Base-by-base conservation (phyloP, 2,329 filamentous ascomycete genomes). In the Pleoardoris graminearum region DNA sequence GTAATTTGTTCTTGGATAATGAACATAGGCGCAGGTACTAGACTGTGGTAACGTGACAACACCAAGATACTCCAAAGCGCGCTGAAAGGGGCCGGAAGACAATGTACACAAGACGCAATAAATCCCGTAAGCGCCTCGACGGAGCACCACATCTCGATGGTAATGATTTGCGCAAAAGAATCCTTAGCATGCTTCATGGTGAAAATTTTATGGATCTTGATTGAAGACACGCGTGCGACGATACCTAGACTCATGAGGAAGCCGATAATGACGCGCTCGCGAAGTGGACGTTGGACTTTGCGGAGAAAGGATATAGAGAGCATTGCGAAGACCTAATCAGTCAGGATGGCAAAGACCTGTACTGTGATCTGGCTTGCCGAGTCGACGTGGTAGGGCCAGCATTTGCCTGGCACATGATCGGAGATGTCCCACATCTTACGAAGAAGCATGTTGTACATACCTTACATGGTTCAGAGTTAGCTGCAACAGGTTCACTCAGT, bases 171-270 rank as follows among this genome's bases (percentile, higher is more conserved):
- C 2, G 30, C 37, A 6, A n/a, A 35, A 2, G 21, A 4, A 25
- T 64, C 58, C n/a, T 19, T 21, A 3, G 46, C 45, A 1, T 30
- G 29, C 8, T 47, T 48, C 32, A 53, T 50, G 1, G 35, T 19
- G 2, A 33, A 16, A 1, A 52, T 36, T 8, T 32, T 19, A 11
- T 50, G 45, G 19, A 56, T 45, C 41, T 62, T 62, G 39, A 63
- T 58, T 14, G 55, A 59, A 1, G 60, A 58, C 0, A 50, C 50
- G 11, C 54, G 51, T 3, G 60, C 55, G 29, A 65, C 54, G 29
- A 61, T 29, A n/a, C 61, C 61, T 12, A 65, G 45, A 7, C 36
- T 50, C 60, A 65, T 62, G 2, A 65, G 53, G 5, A 51, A n/a
- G 16, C 54, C 54, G 32, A 65, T 59, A 30, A 63, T 48, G 41